Evolutionary conservation across 192 early-diverging fungal genomes (phyloP).

Genomic region (Glomus cerebriforme): DNA sequence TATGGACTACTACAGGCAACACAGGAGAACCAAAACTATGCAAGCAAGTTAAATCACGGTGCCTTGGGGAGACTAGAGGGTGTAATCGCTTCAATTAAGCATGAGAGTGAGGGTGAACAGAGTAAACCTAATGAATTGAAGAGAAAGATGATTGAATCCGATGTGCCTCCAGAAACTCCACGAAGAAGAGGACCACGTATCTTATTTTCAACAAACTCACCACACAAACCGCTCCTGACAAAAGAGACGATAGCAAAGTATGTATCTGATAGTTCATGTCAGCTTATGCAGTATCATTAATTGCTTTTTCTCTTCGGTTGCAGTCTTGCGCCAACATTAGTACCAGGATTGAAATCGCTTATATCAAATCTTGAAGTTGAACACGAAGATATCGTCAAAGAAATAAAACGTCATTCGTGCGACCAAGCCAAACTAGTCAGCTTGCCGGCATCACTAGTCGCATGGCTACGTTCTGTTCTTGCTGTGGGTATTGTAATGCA

Average conservation of each 20-base stretch:
- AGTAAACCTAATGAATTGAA: background rate
- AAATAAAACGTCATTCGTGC: slow-evolving; percentile 10
- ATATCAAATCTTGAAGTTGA: slow-evolving; percentile 7
- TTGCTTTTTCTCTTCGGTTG: background rate
- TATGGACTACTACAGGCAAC: slow-evolving; percentile 13
- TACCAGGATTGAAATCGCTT: slow-evolving; percentile 16
- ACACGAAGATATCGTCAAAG: background rate
- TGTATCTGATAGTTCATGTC: background rate
- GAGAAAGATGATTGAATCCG: slow-evolving; percentile 9
- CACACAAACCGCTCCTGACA: background rate
- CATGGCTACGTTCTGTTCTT: slow-evolving; percentile 17
- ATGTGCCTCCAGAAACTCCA: background rate
- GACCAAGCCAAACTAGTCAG: slow-evolving; percentile 17
- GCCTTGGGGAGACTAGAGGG: slow-evolving; percentile 1
- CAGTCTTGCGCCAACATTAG: background rate
- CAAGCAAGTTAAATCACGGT: slow-evolving; percentile 8
- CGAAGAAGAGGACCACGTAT: background rate
- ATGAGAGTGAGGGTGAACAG: slow-evolving; percentile 14
- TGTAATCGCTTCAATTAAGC: slow-evolving; percentile 19
- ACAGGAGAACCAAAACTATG: slow-evolving; percentile 16
- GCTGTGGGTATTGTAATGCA: slow-evolving; percentile 14
- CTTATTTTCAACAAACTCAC: slow-evolving; percentile 4
- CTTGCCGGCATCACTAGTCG: background rate
- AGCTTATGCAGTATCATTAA: slow-evolving; percentile 23
- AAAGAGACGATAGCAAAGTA: slow-evolving; percentile 11